Percentiles rank a stretch among this genome's conserved stretches.
These are phyloP conservation scores for Plasmodium billcollinsi DNA, from an alignment of 169 alveolate genomes.

Conservation along the genomic window DNA sequence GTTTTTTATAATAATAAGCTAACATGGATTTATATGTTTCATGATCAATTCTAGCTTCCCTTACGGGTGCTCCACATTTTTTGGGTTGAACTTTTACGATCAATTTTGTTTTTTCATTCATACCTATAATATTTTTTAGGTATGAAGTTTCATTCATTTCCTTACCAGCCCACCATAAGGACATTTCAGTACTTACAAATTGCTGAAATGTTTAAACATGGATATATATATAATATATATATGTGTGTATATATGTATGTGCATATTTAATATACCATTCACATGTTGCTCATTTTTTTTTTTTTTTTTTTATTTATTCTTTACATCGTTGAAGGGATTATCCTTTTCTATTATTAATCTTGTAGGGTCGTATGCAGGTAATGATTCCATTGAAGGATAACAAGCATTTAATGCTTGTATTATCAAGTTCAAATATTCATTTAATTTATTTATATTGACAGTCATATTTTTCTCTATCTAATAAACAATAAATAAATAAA, in stretches of 20 bases:
- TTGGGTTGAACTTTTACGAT: conserved; percentile 92
- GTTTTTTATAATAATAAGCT: conserved; percentile 94
- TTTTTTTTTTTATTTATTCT: not conserved
- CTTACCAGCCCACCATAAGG: conserved; percentile 98
- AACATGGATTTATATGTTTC: conserved; percentile 97
- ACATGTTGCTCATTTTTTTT: not conserved
- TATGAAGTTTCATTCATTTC: conserved; percentile 91
- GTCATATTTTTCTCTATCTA: conserved; percentile 82
- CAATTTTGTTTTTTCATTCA: conserved; percentile 95
- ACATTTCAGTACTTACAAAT: conserved; percentile 86
- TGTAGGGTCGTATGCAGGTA: conserved; percentile 95
- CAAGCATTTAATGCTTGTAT: conserved; percentile 94
- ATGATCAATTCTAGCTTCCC: conserved; percentile 96
- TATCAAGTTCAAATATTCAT: conserved; percentile 89
- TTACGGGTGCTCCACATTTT: conserved; percentile 95
- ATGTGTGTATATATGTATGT: not conserved
- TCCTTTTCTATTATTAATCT: conserved; percentile 90
- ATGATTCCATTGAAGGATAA: conserved; percentile 95
- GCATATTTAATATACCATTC: no score
- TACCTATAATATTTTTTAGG: conserved; percentile 90
- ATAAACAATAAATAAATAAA: conserved; percentile 20
- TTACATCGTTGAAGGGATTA: conserved; percentile 84
- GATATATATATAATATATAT: not conserved
- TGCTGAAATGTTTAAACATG: conserved; percentile 71
- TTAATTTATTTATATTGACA: conserved; percentile 81